Base-by-base conservation (phyloP, 345 rosid genomes). In the Physaria fendleri region DNA sequence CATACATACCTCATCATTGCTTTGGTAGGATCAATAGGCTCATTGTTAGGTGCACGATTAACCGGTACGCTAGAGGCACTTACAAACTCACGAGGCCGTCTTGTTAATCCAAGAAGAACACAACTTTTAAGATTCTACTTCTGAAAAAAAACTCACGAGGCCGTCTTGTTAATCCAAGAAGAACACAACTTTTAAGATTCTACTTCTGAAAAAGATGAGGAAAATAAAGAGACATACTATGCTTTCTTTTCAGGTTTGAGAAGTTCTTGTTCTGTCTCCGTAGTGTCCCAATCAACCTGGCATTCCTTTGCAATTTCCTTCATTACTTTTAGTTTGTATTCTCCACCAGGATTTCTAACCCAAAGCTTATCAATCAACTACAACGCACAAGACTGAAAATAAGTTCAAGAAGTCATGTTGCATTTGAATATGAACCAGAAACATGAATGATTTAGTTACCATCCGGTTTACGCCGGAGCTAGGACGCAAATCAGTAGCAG, bases 301-400 rank as follows among this genome's bases (percentile, higher is more conserved):
- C 79, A 51, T 32, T 91, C 98, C 68, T 86, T 84, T 2, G 96
- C 95, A 64, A 92, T 84, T 65, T 88, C 96, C 51, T 88, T 88
- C 89, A 92, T 48, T 48, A 86, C 61, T 62, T 85, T 91, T 74
- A 91, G 43, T 71, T 91, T 91, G 32, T 81, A 68, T 73, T 82
- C 88, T 47, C 95, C 98, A 48, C 56, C 63, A 0, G 88, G 96
- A 17, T 85, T 79, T 77, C 87, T 79, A 15, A 91, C 95, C 14
- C 96, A 91, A 34, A 91, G 98, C 80, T 85, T 85, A 66, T 91
- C 96, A 45, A 88, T 77, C 34, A 91, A 77, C 98, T 91, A 45
- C 35, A 69, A 39, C 20, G 12, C 41, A 60, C 27, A 59, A 51
- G 29, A 39, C 62, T 38, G n/a, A 44, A 42, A n/a, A 21, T 33